Percentiles rank a stretch among this genome's conserved stretches.
phyloP scores from a whole-genome alignment of 108 stramenopile species.

The Nitzschia sp. region DNA sequence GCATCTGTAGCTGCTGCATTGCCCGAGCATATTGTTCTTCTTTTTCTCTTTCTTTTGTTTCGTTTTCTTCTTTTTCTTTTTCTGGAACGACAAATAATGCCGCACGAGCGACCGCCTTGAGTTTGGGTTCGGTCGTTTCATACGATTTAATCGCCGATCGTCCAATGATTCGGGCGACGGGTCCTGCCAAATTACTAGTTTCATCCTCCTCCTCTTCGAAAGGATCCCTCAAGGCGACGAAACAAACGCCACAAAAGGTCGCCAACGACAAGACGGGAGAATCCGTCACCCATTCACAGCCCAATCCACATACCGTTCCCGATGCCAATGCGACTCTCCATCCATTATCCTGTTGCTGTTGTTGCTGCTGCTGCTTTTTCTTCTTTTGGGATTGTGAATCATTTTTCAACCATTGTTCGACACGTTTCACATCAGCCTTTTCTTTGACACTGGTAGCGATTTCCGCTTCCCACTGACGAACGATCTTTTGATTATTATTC shows the following conservation, averaged over 20 bases:
- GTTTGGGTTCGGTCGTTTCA: constrained; percentile 30
- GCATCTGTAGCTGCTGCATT: constrained; percentile 4
- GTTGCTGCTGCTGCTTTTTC: too few relatives aligned
- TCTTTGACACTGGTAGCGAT: neutral
- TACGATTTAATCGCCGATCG: constrained; percentile 30
- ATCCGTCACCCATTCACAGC: neutral
- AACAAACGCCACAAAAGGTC: constrained; percentile 18
- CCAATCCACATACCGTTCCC: neutral
- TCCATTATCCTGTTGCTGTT: too few relatives aligned
- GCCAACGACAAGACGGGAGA: neutral
- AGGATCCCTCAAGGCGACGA: constrained; percentile 37
- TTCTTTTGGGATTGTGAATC: too few relatives aligned
- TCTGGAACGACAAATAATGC: too few relatives aligned
- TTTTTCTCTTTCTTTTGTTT: too few relatives aligned
- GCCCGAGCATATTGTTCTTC: constrained; percentile 14
- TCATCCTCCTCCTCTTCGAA: constrained; percentile 33
- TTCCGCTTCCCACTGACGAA: neutral
- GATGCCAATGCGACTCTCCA: neutral
- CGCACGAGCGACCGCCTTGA: constrained; percentile 35
- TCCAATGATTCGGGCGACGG: constrained; percentile 36
- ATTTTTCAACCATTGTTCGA: neutral
- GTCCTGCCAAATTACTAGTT: constrained; percentile 11
- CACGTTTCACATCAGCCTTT: neutral
- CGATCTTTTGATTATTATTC: neutral
- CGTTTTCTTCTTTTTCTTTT: too few relatives aligned